phyloP scores from a whole-genome alignment of 2,329 filamentous ascomycete genomes.

The Elsinoe ampelina region DNA sequence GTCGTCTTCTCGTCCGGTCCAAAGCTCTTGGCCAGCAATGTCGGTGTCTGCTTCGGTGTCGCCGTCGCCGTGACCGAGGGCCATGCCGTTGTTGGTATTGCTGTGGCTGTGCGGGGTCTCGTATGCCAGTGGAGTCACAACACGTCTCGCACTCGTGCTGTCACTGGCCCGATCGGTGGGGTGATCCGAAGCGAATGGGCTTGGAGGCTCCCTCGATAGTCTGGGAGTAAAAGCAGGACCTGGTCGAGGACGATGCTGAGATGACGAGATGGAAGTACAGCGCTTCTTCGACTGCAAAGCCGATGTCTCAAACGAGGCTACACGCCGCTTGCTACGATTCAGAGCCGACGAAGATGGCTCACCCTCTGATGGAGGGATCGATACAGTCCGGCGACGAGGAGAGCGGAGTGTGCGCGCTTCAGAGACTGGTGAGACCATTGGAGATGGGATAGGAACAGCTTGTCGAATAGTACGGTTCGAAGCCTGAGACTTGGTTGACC shows the following conservation, averaged over 20 bases:
- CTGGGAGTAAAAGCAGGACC: conserved; percentile 32
- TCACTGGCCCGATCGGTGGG: conserved; percentile 26
- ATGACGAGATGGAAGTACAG: conserved; percentile 46
- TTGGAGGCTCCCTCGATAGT: conserved; percentile 36
- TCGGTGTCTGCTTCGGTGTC: conserved; percentile 25
- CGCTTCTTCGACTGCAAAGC: conserved; percentile 38
- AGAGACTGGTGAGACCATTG: conserved; percentile 27
- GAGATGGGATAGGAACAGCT: conserved; percentile 19
- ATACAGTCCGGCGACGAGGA: conserved; percentile 18
- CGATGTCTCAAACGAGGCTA: conserved; percentile 24
- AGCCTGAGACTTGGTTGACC: conserved; percentile 30
- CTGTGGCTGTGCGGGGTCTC: conserved; percentile 58
- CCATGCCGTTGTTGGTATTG: conserved; percentile 23
- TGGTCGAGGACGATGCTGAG: conserved; percentile 30
- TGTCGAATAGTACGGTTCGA: conserved; percentile 23
- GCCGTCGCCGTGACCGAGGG: conserved; percentile 27
- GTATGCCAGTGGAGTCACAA: conserved; percentile 53
- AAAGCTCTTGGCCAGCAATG: conserved; percentile 12
- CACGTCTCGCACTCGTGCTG: conserved; percentile 18
- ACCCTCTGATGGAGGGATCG: conserved; percentile 20
- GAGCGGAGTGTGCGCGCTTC: conserved; percentile 19
- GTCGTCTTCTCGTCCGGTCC: conserved; percentile 15
- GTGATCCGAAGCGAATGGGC: conserved; percentile 31
- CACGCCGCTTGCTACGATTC: conserved; percentile 22
- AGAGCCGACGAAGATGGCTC: conserved; percentile 15